Percentiles rank a stretch among this genome's conserved stretches.
phyloP scores from a whole-genome alignment of 805 yeast species.

The Lipomyces mesembrius region DNA sequence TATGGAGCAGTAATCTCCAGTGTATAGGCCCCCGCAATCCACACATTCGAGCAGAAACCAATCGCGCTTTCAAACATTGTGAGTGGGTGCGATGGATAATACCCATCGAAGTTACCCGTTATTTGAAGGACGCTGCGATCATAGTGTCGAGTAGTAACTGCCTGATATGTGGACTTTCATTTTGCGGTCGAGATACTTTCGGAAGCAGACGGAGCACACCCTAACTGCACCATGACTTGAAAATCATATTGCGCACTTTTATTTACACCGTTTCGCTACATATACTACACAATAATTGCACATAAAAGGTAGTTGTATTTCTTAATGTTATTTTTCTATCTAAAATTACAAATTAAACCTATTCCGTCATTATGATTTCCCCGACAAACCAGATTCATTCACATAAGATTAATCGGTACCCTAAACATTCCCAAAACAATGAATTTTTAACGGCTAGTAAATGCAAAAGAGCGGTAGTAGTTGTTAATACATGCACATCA shows the following conservation, averaged over 20 bases:
- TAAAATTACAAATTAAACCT: background rate
- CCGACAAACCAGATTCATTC: background rate
- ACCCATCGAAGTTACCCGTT: background rate
- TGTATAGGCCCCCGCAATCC: background rate
- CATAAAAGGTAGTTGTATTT: background rate
- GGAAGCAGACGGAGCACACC: background rate
- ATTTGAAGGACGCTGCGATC: background rate
- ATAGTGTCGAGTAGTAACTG: too few species aligned
- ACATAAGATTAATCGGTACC: background rate
- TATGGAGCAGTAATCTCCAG: conserved; percentile 13
- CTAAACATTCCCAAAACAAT: background rate
- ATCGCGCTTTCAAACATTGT: background rate
- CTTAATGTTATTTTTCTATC: background rate
- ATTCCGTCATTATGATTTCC: background rate
- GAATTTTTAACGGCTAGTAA: background rate
- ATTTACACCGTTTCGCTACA: too few species aligned
- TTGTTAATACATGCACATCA: background rate
- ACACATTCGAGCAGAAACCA: background rate
- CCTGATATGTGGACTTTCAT: background rate
- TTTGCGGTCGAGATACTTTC: background rate
- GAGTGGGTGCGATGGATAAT: background rate
- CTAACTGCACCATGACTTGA: too few species aligned
- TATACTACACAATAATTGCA: too few species aligned
- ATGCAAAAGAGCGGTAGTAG: background rate
- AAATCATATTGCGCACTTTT: too few species aligned